Evolutionary conservation across 371 early-diverging fungal species (phyloP).

Genomic region (Rhizopus delemar): DNA sequence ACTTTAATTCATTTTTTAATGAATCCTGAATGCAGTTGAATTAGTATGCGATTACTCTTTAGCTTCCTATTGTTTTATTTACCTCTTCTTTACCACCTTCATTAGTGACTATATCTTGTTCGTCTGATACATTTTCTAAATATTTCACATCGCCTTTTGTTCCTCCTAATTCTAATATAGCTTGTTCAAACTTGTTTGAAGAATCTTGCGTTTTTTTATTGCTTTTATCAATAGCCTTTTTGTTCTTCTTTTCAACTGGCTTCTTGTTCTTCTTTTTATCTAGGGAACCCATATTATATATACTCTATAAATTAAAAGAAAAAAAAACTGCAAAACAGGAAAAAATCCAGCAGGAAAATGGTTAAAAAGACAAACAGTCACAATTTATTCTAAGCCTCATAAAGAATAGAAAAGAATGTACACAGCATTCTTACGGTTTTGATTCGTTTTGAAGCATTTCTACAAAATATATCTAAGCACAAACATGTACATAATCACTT

Average conservation of each 20-base stretch:
- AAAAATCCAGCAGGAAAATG: constrained; percentile 10
- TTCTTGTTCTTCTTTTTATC: constrained; percentile 27
- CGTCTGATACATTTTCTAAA: constrained; percentile 34
- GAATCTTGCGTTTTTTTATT: constrained; percentile 7
- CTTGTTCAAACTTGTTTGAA: constrained; percentile 24
- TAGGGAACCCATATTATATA: neutral
- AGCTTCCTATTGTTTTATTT: neutral
- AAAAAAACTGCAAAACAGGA: neutral
- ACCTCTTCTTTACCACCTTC: constrained; percentile 17
- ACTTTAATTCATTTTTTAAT: constrained; percentile 34
- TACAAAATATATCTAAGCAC: constrained; percentile 1
- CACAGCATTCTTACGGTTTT: neutral
- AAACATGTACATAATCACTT: neutral
- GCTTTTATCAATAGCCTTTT: constrained; percentile 5
- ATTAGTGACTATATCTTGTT: constrained; percentile 28
- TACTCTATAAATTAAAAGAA: neutral
- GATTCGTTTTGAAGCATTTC: constrained; percentile 25
- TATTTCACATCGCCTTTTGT: constrained; percentile 43
- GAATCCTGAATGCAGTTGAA: constrained; percentile 12
- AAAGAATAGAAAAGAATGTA: neutral
- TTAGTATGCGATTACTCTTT: neutral
- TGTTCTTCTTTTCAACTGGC: constrained; percentile 9
- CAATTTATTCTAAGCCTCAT: constrained; percentile 8
- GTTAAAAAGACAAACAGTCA: neutral
- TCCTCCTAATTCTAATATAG: constrained; percentile 43